Percentiles rank a stretch among this genome's conserved stretches.
Evolutionary conservation across 208 protist genomes (phyloP).

Genomic region (Blastocrithidia nonstop): DNA sequence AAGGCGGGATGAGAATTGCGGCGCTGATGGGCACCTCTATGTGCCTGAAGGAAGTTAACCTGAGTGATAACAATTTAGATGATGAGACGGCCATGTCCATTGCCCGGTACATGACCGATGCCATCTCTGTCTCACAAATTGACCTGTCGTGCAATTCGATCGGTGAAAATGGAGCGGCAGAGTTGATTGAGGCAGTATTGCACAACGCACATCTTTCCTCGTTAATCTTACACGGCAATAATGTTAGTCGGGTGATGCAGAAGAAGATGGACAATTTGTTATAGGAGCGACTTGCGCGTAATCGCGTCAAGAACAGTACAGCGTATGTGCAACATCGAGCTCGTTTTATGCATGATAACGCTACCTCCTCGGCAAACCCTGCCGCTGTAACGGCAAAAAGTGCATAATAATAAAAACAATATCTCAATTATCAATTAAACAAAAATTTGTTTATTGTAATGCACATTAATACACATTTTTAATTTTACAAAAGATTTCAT

Average conservation of each 20-base stretch:
- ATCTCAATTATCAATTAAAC: no score
- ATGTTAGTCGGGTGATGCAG: constrained; percentile 62
- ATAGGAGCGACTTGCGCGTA: constrained; percentile 43
- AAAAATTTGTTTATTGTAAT: no score
- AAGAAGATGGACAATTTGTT: constrained; percentile 71
- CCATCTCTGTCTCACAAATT: constrained; percentile 31
- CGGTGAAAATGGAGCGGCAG: constrained; percentile 41
- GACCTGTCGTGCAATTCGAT: constrained; percentile 69
- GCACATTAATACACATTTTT: no score
- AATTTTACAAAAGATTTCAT: no score
- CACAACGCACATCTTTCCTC: constrained; percentile 44
- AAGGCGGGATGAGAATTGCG: constrained; percentile 54
- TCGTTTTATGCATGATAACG: constrained; percentile 6
- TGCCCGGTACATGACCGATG: constrained; percentile 43
- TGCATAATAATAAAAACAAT: background rate
- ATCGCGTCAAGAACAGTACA: constrained; percentile 20
- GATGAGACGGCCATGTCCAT: constrained; percentile 58
- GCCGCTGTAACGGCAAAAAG: constrained; percentile 9
- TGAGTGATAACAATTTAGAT: constrained; percentile 71
- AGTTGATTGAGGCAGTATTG: constrained; percentile 57
- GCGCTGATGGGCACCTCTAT: constrained; percentile 45
- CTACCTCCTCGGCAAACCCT: background rate
- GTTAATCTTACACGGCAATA: constrained; percentile 63
- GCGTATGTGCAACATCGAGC: constrained; percentile 10
- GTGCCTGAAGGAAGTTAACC: constrained; percentile 44